Base-by-base conservation (phyloP, 2,329 filamentous ascomycete species). In the Hypoxylon sp. region DNA sequence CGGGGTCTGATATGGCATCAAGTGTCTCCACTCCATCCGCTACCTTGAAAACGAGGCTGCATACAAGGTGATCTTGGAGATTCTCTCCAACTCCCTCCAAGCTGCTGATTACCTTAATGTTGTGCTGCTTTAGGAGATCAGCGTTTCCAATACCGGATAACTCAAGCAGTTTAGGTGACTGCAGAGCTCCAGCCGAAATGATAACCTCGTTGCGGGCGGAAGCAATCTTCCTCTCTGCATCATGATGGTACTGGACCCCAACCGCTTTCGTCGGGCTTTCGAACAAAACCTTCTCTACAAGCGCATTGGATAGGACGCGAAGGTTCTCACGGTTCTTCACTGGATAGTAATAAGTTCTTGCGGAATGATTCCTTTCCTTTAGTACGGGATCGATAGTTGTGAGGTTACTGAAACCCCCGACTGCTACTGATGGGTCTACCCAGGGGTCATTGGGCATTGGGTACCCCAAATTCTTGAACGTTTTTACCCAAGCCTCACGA, bases 161-260 rank as follows among this genome's bases (percentile, higher is more conserved):
- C 47, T 76, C 71, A 0, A 77, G 64, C 0, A 77, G 42, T 19
- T 72, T 60, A 0, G 60, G 59, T 1, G 60, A 53, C 11, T 58
- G 51, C 2, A 64, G 12, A 13, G 50, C 56, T 4, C 61, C 61
- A 1, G 57, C 59, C 2, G 48, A 42, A 11, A 61, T n/a, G 12
- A 64, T 57, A 9, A 64, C 44, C 26, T 64, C 61, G 20, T 62
- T 61, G 3, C n/a, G 17, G n/a, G 47, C 41, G 7, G n/a, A 35
- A 12, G 31, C 55, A 7, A 16, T 29, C 19, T 42, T 50, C 7
- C 13, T 21, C 16, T 36, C 11, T 0, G 29, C 26, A 2, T 50
- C 43, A 7, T 57, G 16, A 7, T 9, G 9, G 25, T 60, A 61
- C 25, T 55, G 47, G 2, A 64, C 32, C 0, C 56, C 54, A 3